Percentiles rank a stretch among this genome's conserved stretches.
phyloP scores from a whole-genome alignment of 768 basidiomycete species.

The Termitomyces sp. region DNA sequence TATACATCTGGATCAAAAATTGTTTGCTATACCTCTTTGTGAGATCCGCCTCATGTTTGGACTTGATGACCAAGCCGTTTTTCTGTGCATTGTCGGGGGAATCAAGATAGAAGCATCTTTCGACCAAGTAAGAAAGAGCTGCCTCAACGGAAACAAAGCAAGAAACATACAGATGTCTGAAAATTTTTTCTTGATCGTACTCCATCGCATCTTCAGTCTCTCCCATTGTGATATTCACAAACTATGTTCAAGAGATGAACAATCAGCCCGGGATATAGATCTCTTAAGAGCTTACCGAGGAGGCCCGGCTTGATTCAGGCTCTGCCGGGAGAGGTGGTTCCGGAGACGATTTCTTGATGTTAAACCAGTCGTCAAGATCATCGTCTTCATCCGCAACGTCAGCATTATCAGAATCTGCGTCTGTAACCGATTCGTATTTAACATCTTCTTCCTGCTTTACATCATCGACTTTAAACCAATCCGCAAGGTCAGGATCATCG shows the following conservation, averaged over 20 bases:
- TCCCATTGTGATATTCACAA: constrained; percentile 57
- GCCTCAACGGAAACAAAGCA: not conserved
- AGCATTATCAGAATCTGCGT: constrained; percentile 65
- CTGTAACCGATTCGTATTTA: constrained; percentile 49
- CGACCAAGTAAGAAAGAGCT: not conserved
- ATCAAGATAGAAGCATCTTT: constrained; percentile 87
- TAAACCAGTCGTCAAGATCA: constrained; percentile 35
- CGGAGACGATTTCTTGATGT: constrained; percentile 20
- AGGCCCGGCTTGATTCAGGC: not conserved
- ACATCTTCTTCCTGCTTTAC: constrained; percentile 12
- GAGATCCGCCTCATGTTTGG: constrained; percentile 48
- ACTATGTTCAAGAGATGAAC: not conserved
- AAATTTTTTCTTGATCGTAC: constrained; percentile 76
- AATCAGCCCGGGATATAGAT: not conserved
- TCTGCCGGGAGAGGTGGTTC: constrained; percentile 2
- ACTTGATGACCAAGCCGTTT: constrained; percentile 55
- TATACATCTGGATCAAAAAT: not conserved
- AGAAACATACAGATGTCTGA: constrained; percentile 68
- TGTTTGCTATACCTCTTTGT: constrained; percentile 38
- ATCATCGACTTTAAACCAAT: constrained; percentile 56
- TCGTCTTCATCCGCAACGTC: constrained; percentile 38
- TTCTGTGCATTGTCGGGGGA: constrained; percentile 64
- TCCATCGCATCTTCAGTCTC: constrained; percentile 62
- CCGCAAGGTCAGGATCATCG: constrained; percentile 45
- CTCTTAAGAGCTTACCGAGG: constrained; percentile 5